Evolutionary conservation across 345 rosid genomes (phyloP).

Genomic region (Dipteronia dyeriana): DNA sequence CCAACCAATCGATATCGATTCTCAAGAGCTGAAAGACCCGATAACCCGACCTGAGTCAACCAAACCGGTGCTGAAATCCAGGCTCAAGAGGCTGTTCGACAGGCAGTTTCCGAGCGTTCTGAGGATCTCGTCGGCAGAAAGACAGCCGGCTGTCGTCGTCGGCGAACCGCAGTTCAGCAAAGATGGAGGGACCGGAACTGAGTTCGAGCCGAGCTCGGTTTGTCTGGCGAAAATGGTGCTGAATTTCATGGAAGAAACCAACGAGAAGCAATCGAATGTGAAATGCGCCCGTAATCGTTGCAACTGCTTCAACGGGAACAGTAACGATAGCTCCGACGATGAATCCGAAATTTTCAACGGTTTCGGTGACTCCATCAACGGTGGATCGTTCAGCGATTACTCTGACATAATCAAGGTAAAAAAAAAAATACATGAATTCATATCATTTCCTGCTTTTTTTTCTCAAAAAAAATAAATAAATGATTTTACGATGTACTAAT

Average conservation of each 20-base stretch:
- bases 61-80: conserved; percentile 67
- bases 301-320: conserved; percentile 89
- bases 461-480: not conserved
- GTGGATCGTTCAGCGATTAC: conserved; percentile 52
- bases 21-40: conserved; percentile 28
- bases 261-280: conserved; percentile 64
- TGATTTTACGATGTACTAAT: not conserved
- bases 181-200: conserved; percentile 39
- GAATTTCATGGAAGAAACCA: conserved; percentile 79
- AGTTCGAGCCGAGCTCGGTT: conserved; percentile 88
- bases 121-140: conserved; percentile 48
- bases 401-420: conserved; percentile 75
- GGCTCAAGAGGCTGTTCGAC: conserved; percentile 69
- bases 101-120: conserved; percentile 60
- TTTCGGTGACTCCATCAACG: conserved; percentile 40
- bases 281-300: conserved; percentile 86
- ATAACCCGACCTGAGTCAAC: conserved; percentile 40
- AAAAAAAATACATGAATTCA: not conserved
- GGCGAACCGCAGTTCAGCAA: conserved; percentile 42
- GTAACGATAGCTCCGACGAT: conserved; percentile 79
- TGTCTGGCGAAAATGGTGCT: conserved; percentile 90
- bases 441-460: not conserved
- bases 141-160: conserved; percentile 28
- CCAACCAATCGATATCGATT: conserved; percentile 63
- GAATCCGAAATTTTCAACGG: conserved; percentile 63